A percentile compares a stretch with the other conserved stretches of the same genome.
These are phyloP conservation scores for Xylona heveae DNA, from an alignment of 495 filamentous ascomycete species.

Conservation along the genomic window DNA sequence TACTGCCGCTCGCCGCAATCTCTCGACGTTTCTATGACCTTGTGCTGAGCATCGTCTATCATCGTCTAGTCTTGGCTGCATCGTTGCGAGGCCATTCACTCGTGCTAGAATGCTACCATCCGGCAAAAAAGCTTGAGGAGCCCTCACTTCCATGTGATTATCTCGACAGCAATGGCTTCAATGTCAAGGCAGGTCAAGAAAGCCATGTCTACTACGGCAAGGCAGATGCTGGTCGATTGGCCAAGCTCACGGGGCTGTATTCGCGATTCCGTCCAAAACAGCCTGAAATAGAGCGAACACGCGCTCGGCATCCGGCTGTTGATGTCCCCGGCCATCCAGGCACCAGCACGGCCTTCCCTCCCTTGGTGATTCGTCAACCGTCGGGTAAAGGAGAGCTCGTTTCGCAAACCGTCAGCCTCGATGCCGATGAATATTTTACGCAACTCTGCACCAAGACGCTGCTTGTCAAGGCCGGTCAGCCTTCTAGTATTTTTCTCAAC, in stretches of 20 bases:
- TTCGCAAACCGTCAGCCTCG: conserved; percentile 38
- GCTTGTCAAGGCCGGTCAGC: conserved; percentile 42
- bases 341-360: background rate
- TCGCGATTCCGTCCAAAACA: conserved; percentile 39
- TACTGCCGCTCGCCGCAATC: conserved; percentile 38
- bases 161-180: conserved; percentile 29
- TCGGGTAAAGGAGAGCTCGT: conserved; percentile 14
- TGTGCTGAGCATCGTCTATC: conserved; percentile 43
- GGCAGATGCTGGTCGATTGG: conserved; percentile 9
- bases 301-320: conserved; percentile 14
- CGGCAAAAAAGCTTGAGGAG: conserved; percentile 41
- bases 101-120: conserved; percentile 61
- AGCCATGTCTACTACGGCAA: conserved; percentile 9
- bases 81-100: conserved; percentile 36
- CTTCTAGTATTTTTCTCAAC: conserved; percentile 32
- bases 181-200: conserved; percentile 19
- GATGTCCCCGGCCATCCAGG: conserved; percentile 14
- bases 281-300: conserved; percentile 6
- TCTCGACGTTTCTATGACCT: conserved; percentile 46
- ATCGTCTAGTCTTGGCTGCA: conserved; percentile 35
- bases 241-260: conserved; percentile 23
- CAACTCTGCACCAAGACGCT: conserved; percentile 48
- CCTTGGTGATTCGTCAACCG: conserved; percentile 5
- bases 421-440: conserved; percentile 44
- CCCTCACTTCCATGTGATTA: conserved; percentile 44